phyloP scores from a whole-genome alignment of 495 filamentous ascomycete genomes.

The Aspergillus saccharolyticus region DNA sequence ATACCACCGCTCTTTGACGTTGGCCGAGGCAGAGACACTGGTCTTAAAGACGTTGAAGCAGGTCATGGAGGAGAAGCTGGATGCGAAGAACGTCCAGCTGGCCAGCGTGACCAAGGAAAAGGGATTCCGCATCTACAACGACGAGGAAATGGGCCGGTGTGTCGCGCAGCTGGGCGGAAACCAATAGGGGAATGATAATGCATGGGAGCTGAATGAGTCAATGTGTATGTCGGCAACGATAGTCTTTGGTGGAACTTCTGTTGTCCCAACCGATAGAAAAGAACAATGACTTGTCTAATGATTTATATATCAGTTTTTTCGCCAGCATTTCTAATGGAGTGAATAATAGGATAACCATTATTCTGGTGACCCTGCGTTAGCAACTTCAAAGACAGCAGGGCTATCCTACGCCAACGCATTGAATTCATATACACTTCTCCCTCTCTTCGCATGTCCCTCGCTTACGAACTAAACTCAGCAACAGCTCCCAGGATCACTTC shows the following conservation, averaged over 20 bases:
- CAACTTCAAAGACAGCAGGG: too few species aligned
- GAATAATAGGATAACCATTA: not conserved
- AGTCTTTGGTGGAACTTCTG: slow-evolving; percentile 14
- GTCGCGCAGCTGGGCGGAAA: slow-evolving; percentile 63
- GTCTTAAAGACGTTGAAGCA: slow-evolving; percentile 98
- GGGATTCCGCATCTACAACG: slow-evolving; percentile 95
- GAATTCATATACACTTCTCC: too few species aligned
- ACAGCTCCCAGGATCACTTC: not conserved
- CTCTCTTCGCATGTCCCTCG: too few species aligned
- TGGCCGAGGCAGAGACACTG: slow-evolving; percentile 86
- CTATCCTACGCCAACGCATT: too few species aligned
- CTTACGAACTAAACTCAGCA: not conserved
- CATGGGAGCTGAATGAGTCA: slow-evolving; percentile 9
- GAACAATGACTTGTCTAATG: slow-evolving; percentile 21
- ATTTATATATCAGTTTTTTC: slow-evolving; percentile 4
- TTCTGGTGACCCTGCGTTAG: too few species aligned
- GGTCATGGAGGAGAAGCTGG: slow-evolving; percentile 99
- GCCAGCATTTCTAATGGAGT: not conserved
- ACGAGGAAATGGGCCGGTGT: slow-evolving; percentile 90
- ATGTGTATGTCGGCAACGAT: slow-evolving; percentile 8
- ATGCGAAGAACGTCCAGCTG: slow-evolving; percentile 96
- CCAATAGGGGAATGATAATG: slow-evolving; percentile 29
- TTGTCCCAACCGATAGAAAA: slow-evolving; percentile 28
- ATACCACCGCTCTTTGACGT: slow-evolving; percentile 95
- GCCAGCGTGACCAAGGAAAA: slow-evolving; percentile 96